These are phyloP conservation scores for Calonectria ilicicola DNA, from an alignment of 2,329 filamentous ascomycete genomes.

Conservation along the genomic window DNA sequence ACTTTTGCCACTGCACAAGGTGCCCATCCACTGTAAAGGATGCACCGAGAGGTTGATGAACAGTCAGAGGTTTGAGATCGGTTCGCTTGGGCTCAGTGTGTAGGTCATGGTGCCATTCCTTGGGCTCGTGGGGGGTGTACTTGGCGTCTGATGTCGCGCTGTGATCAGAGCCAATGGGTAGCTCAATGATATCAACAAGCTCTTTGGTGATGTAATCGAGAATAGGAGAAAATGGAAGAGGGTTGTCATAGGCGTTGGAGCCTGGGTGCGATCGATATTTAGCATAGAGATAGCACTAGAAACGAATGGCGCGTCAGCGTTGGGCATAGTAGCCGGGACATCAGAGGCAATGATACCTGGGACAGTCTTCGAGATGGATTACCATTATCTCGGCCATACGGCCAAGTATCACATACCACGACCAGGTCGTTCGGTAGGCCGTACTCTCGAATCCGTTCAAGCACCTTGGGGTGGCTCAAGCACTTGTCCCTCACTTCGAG, in stretches of 20 bases:
- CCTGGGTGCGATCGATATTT: not conserved
- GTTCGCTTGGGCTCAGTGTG: constrained; percentile 47
- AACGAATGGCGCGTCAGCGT: not conserved
- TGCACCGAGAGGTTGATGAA: constrained; percentile 77
- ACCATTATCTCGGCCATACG: not conserved
- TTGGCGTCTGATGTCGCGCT: not conserved
- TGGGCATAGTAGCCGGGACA: too few species aligned
- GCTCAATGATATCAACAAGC: constrained; percentile 18
- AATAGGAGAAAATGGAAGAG: constrained; percentile 23
- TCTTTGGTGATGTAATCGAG: constrained; percentile 28
- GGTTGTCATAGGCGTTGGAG: constrained; percentile 34
- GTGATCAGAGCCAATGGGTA: constrained; percentile 24
- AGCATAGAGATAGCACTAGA: constrained; percentile 3
- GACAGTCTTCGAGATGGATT: not conserved
- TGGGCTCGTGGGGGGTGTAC: constrained; percentile 14
- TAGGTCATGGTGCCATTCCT: constrained; percentile 63
- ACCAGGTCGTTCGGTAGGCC: not conserved
- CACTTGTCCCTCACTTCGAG: constrained; percentile 3
- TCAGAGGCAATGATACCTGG: not conserved
- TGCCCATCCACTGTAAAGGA: constrained; percentile 70
- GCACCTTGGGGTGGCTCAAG: not conserved
- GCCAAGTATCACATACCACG: constrained; percentile 12
- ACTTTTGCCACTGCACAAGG: constrained; percentile 71
- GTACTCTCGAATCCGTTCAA: not conserved
- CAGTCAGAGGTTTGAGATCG: constrained; percentile 77